Conservation (phyloP, 2,329 filamentous ascomycete species). For the Colletotrichum siamense region DNA sequence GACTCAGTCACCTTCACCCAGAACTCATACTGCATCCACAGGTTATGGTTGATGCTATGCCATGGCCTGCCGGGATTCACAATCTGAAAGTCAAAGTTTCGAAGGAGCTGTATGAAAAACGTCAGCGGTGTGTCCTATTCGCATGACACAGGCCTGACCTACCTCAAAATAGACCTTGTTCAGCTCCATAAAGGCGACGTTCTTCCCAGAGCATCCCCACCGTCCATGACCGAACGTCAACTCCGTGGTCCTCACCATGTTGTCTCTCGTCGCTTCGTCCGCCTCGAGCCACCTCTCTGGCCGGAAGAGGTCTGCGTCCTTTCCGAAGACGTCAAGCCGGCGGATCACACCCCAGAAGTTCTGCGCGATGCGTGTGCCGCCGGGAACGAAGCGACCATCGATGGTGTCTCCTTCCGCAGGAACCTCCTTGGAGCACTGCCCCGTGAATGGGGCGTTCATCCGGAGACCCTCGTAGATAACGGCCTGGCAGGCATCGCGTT, state of each 20-base stretch:
- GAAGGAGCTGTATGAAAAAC: conserved; percentile 24
- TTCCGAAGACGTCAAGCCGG: conserved; percentile 40
- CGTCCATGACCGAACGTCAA: conserved; percentile 42
- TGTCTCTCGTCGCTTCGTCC: conserved; percentile 22
- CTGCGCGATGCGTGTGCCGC: conserved; percentile 34
- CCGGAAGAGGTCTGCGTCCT: conserved; percentile 45
- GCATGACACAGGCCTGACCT: conserved; percentile 3
- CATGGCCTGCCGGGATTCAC: conserved; percentile 32
- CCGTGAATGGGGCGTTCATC: conserved; percentile 39
- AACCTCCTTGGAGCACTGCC: conserved; percentile 29
- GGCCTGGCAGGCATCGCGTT: too few species aligned
- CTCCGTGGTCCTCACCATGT: conserved; percentile 33
- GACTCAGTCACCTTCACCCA: conserved; percentile 25
- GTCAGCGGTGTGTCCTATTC: background rate
- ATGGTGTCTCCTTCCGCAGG: conserved; percentile 32
- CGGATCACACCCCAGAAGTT: conserved; percentile 45
- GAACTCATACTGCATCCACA: conserved; percentile 31
- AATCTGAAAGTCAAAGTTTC: conserved; percentile 30
- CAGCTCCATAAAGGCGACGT: conserved; percentile 47
- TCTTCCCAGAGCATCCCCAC: conserved; percentile 36
- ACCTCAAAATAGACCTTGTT: conserved; percentile 50
- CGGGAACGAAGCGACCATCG: conserved; percentile 31
- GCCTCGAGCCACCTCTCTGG: conserved; percentile 55
- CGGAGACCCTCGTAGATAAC: conserved; percentile 46
- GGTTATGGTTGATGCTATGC: conserved; percentile 32